These are phyloP conservation scores for Leccinum arenicola DNA, from an alignment of 768 basidiomycete genomes.

Conservation along the genomic window DNA sequence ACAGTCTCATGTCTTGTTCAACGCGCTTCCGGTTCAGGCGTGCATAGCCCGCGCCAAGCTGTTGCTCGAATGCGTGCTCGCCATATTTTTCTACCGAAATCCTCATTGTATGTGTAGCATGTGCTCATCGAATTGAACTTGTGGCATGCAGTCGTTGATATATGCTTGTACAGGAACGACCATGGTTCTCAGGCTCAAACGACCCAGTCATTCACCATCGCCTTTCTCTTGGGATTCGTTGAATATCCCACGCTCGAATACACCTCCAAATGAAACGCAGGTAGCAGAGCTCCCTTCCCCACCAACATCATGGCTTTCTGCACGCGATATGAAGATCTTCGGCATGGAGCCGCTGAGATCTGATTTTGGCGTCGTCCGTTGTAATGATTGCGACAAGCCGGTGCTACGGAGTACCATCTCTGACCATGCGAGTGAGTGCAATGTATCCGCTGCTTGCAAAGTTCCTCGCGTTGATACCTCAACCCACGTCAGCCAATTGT, in stretches of 20 bases:
- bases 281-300: slow-evolving; percentile 56
- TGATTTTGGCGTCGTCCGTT: slow-evolving; percentile 65
- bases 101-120: too few relatives aligned
- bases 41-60: too few relatives aligned
- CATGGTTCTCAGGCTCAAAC: slow-evolving; percentile 45
- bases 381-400: slow-evolving; percentile 80
- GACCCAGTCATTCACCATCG: slow-evolving; percentile 41
- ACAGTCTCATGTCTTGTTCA: too few relatives aligned
- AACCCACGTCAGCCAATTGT: slow-evolving; percentile 50
- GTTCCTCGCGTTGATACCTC: slow-evolving; percentile 8
- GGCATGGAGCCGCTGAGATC: slow-evolving; percentile 73
- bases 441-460: background rate
- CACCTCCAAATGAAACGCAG: slow-evolving; percentile 37
- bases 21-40: too few relatives aligned
- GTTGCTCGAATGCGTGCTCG: too few relatives aligned
- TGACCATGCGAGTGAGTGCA: slow-evolving; percentile 69
- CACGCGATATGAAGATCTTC: slow-evolving; percentile 85
- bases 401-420: slow-evolving; percentile 69
- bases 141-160: too few relatives aligned
- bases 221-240: slow-evolving; percentile 66
- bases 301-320: slow-evolving; percentile 82
- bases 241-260: slow-evolving; percentile 24
- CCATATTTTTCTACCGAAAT: too few relatives aligned
- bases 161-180: slow-evolving; percentile 8
- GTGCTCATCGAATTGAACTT: too few relatives aligned